Conservation (phyloP, 1,139 yeast species). For the Scheffersomyces cryptocercus region DNA sequence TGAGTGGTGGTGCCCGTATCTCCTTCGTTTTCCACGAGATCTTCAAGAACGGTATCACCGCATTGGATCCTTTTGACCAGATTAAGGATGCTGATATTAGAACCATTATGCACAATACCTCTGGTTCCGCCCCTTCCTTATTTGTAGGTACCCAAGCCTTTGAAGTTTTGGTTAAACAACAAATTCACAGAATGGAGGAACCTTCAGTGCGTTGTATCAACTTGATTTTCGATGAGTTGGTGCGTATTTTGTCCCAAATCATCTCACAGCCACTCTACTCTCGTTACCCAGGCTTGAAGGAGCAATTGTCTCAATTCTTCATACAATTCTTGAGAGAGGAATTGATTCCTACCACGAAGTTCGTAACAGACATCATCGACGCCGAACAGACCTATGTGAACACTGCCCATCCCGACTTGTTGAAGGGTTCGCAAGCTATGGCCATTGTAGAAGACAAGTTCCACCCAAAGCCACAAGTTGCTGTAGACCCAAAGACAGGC, state of each 20-base stretch:
- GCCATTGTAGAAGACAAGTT: conserved; percentile 88
- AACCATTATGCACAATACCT: conserved; percentile 95
- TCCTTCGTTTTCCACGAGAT: conserved; percentile 97
- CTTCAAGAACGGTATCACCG: conserved; percentile 86
- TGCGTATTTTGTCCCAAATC: conserved; percentile 84
- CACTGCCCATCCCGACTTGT: conserved; percentile 95
- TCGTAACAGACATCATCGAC: conserved; percentile 77
- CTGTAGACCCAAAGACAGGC: conserved; percentile 92
- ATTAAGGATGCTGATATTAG: conserved; percentile 96
- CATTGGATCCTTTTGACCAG: conserved; percentile 96
- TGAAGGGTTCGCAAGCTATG: conserved; percentile 96
- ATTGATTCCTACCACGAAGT: conserved; percentile 79
- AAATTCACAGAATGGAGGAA: conserved; percentile 91
- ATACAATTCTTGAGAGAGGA: conserved; percentile 80
- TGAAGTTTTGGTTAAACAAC: conserved; percentile 94
- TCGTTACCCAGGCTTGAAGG: conserved; percentile 89
- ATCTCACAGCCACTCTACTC: conserved; percentile 78
- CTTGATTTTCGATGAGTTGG: conserved; percentile 91
- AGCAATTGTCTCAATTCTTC: conserved; percentile 77
- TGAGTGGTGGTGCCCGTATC: conserved; percentile 97
- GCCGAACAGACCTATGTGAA: conserved; percentile 93
- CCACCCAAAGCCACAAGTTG: conserved; percentile 79
- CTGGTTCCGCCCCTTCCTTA: conserved; percentile 96
- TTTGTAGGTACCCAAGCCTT: conserved; percentile 98
- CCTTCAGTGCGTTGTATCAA: conserved; percentile 88